Base-by-base conservation (phyloP, 495 filamentous ascomycete genomes). In the Astrothelium macrocarpum region DNA sequence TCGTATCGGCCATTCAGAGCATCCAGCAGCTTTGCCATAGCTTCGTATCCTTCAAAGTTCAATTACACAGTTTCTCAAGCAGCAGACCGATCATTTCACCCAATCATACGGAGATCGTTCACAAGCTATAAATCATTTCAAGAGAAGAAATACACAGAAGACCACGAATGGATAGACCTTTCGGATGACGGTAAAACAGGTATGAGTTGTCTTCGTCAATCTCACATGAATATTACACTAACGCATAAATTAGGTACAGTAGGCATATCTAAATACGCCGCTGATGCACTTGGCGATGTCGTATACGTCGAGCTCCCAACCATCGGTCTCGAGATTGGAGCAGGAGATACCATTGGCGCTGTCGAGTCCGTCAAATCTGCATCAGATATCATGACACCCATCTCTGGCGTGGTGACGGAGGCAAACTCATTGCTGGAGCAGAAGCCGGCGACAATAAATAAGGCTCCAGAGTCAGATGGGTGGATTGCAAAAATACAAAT, bases 311-410 rank as follows among this genome's bases (percentile, higher is more conserved):
- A 98, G 82, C 88, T 97, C 45, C 92, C 92, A 39, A 77, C 81
- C 60, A 75, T 76, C 53, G 85, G 82, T 63, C 77, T 83, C 64
- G 80, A 84, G 67, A 80, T 95, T 42, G 67, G 70, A 32, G 82
- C 82, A 32, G 90, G 90, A 66, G 90, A 95, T 71, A 76, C 88
- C 63, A 86, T 96, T 67, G 94, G 94, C 62, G 91, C 94, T 53
- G 92, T 98, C 65, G 94, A 98, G 81, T 95, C 90, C 11, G 94
- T 98, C 73, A 98, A 98, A 82, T 92, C 89, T 49, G 94, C 95
- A 20, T 93, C 90, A 65, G 94, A 98, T 74, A 95, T 98, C 78
- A 86, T 95, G 74, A 86, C 91, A 3, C 95, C 94, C 29, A 82
- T 96, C 59, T 77, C 82, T 36, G 90, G 93, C 66, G 88, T 76